phyloP scores from a whole-genome alignment of 2,329 filamentous ascomycete genomes.

The Clarireedia monteithiana region DNA sequence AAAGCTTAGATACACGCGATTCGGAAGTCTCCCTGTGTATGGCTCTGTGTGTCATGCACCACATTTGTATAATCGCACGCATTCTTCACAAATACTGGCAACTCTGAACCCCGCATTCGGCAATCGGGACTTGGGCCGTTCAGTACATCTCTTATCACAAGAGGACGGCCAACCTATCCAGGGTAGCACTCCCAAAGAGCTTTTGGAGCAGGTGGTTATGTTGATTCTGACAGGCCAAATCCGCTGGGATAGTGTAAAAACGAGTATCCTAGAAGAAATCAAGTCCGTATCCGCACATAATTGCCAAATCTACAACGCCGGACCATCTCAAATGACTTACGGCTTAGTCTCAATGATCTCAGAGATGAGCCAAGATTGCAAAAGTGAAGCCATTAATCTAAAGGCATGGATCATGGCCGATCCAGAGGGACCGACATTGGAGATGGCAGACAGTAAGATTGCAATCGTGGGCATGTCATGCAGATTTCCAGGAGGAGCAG shows the following conservation, averaged over 20 bases:
- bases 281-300: not conserved
- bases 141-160: slow-evolving; percentile 8
- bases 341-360: not conserved
- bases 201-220: slow-evolving; percentile 24
- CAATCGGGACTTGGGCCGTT: not conserved
- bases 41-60: slow-evolving; percentile 34
- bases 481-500: slow-evolving; percentile 61
- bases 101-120: not conserved
- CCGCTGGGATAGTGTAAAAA: slow-evolving; percentile 14
- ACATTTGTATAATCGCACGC: slow-evolving; percentile 31
- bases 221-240: slow-evolving; percentile 29
- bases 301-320: not conserved
- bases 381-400: not conserved
- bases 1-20: slow-evolving; percentile 14
- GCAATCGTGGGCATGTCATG: slow-evolving; percentile 78
- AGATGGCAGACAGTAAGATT: slow-evolving; percentile 53
- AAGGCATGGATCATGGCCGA: not conserved
- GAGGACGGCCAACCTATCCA: slow-evolving; percentile 25
- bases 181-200: slow-evolving; percentile 18
- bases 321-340: not conserved
- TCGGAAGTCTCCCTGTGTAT: slow-evolving; percentile 31
- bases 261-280: not conserved
- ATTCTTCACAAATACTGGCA: slow-evolving; percentile 2
- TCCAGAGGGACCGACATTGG: not conserved
- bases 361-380: not conserved